Conservation (phyloP, 2,329 filamentous ascomycete species). For the Fusarium solani-melongenae region DNA sequence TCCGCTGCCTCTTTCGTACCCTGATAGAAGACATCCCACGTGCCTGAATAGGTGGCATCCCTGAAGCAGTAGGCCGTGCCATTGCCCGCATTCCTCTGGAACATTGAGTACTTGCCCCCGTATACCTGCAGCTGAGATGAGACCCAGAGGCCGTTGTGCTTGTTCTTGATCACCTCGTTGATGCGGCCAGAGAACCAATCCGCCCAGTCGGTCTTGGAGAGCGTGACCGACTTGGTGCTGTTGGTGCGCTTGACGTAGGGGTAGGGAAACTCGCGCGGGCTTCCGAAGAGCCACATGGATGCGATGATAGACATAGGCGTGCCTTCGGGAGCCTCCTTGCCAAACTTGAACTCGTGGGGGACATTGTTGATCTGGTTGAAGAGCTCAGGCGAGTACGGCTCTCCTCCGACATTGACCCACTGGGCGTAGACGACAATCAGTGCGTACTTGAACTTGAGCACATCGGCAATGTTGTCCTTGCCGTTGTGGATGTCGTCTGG, state of each 20-base stretch:
- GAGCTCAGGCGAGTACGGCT: background rate
- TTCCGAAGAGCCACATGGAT: conserved; percentile 56
- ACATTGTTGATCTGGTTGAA: background rate
- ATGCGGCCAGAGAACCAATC: conserved; percentile 19
- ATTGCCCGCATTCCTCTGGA: conserved; percentile 54
- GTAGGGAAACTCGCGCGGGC: conserved; percentile 58
- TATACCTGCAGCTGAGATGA: conserved; percentile 58
- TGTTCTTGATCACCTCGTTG: conserved; percentile 28
- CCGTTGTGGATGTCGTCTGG: conserved; percentile 47
- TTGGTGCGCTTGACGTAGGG: conserved; percentile 62
- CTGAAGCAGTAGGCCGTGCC: conserved; percentile 61
- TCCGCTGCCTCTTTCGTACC: conserved; percentile 40
- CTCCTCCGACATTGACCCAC: conserved; percentile 43
- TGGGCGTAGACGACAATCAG: conserved; percentile 60
- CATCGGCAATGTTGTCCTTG: conserved; percentile 29
- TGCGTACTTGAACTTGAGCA: conserved; percentile 50
- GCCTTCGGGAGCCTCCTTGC: background rate
- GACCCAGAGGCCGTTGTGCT: conserved; percentile 51
- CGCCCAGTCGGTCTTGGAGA: conserved; percentile 52
- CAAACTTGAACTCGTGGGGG: background rate
- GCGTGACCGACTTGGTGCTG: conserved; percentile 54
- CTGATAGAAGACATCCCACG: conserved; percentile 58
- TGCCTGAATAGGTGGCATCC: conserved; percentile 53
- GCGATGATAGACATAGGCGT: background rate
- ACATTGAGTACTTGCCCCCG: conserved; percentile 57